A percentile compares a stretch with the other conserved stretches of the same genome.
phyloP scores from a whole-genome alignment of 306 rosid species.

The Albizia julibrissin region DNA sequence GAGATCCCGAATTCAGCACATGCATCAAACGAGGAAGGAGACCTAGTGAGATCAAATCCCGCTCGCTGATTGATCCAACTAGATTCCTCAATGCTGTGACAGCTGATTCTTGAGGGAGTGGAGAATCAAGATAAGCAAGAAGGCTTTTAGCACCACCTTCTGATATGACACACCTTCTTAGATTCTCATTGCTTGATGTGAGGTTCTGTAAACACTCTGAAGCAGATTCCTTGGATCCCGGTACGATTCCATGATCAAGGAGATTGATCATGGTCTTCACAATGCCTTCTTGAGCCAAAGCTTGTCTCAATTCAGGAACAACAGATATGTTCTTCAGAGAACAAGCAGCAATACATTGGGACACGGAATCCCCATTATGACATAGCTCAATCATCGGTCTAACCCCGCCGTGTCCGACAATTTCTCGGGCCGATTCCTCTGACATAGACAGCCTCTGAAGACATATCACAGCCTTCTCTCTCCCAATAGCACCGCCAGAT shows the following conservation, averaged over 20 bases:
- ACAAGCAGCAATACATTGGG: slow-evolving; percentile 81
- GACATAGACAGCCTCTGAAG: slow-evolving; percentile 84
- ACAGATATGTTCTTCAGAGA: slow-evolving; percentile 80
- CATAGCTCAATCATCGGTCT: slow-evolving; percentile 76
- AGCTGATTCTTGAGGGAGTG: slow-evolving; percentile 80
- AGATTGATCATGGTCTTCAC: slow-evolving; percentile 62
- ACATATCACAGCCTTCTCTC: slow-evolving; percentile 80
- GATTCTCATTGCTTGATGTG: slow-evolving; percentile 74
- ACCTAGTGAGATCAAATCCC: slow-evolving; percentile 56
- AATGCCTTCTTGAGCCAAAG: slow-evolving; percentile 80
- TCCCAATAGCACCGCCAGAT: slow-evolving; percentile 74
- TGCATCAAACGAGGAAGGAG: slow-evolving; percentile 65
- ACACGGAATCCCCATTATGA: slow-evolving; percentile 70
- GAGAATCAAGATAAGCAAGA: slow-evolving; percentile 73
- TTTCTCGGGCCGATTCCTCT: slow-evolving; percentile 59
- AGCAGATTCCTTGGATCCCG: slow-evolving; percentile 79
- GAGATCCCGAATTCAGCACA: slow-evolving; percentile 68
- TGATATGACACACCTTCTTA: slow-evolving; percentile 60
- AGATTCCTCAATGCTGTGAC: slow-evolving; percentile 79
- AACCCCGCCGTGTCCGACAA: slow-evolving; percentile 82
- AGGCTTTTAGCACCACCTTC: slow-evolving; percentile 86
- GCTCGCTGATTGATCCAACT: slow-evolving; percentile 57
- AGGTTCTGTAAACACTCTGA: slow-evolving; percentile 91
- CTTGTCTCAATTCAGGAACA: slow-evolving; percentile 77
- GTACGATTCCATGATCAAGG: slow-evolving; percentile 68